Conservation (phyloP, 768 basidiomycete species). For the Lactarius tabidus region DNA sequence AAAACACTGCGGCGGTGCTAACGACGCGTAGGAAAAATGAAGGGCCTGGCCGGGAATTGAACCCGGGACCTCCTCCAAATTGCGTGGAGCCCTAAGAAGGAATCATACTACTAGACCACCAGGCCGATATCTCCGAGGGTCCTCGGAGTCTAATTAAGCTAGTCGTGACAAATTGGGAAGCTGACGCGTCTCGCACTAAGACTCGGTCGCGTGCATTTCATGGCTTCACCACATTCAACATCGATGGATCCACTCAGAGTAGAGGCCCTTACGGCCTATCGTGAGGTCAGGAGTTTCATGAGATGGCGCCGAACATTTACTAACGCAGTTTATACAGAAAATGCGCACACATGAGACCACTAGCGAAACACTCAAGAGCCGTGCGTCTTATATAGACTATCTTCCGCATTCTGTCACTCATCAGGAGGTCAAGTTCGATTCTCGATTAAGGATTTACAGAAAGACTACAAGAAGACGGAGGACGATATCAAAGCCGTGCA, state of each 20-base stretch:
- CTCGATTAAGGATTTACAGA: constrained; percentile 84
- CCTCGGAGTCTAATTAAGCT: not conserved
- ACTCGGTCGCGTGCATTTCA: constrained; percentile 3
- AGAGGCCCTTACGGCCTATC: constrained; percentile 72
- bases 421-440: constrained; percentile 69
- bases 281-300: constrained; percentile 48
- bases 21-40: not conserved
- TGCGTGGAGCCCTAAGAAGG: constrained; percentile 48
- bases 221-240: constrained; percentile 31
- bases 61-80: constrained; percentile 80
- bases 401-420: not conserved
- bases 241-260: constrained; percentile 65
- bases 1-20: not conserved
- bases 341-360: constrained; percentile 86
- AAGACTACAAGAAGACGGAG: constrained; percentile 90
- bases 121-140: constrained; percentile 31
- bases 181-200: constrained; percentile 29
- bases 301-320: constrained; percentile 17
- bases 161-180: constrained; percentile 16
- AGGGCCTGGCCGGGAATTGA: constrained; percentile 82
- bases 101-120: constrained; percentile 54
- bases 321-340: constrained; percentile 60
- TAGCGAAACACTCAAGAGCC: constrained; percentile 84
- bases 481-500: constrained; percentile 99
- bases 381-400: constrained; percentile 44